Base-by-base conservation (phyloP, 176 grass and related monocot species). In the Microstegium vimineum region DNA sequence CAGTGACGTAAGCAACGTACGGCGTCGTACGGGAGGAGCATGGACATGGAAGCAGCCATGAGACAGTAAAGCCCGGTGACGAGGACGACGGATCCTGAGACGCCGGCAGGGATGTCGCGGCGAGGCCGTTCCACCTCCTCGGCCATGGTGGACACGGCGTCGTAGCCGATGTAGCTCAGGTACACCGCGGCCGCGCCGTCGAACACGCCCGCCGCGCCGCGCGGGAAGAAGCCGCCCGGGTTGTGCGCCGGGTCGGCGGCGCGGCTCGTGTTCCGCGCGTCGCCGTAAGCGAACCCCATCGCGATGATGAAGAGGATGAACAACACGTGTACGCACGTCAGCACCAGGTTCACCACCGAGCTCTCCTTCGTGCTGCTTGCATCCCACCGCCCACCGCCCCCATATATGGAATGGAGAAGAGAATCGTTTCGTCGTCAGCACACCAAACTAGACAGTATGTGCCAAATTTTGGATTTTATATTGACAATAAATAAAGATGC, bases 301-400 rank as follows among this genome's bases (percentile, higher is more conserved):
- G 73, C 85, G 67, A 99, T 94, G 79, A 99, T 85, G 81, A 99
- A 99, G 6, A 93, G 36, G 82, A 99, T 95, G 87, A 99, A 99
- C 32, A 6, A 77, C 67, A 99, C 74, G 80, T 99, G 96, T 16
- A 92, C 66, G 0, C 38, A 74, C 14, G 96, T 99, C 57, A 99
- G 84, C 5, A 88, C 81, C 87, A 99, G 86, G 83, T 99, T 99
- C 78, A 99, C 67, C 40, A 66, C 13, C 25, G 96, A 99, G 93
- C 96, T 99, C 52, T 99, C 93, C 83, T 95, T 99, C 5, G 96
- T 99, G 83, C 96, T 99, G 78, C n/a, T n/a, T n/a, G n/a, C n/a
- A n/a, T n/a, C 16, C 38, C 9, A 42, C 3, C 69, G 20, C 9
- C 12, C 61, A 16, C n/a, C 18, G 16, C 5, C 43, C 51, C n/a